Evolutionary conservation across 306 rosid species (phyloP), one percentile per base, ranked within the genome.

Genomic region (Vigna radiata): DNA sequence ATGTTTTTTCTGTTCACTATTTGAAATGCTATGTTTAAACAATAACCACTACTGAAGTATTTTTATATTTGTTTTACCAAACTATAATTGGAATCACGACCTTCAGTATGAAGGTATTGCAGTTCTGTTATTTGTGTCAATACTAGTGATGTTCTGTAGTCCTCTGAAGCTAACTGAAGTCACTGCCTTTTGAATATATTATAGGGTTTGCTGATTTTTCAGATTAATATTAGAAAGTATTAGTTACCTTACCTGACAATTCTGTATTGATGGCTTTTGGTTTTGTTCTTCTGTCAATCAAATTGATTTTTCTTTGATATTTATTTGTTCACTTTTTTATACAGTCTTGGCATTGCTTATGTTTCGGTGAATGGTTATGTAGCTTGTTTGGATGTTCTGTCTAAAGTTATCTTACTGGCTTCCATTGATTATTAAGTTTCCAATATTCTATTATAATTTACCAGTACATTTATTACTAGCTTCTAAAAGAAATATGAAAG

Each of bases 401-500:
- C 41, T 50, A 2, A 54, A 49, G 49, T 68, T 61, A 46, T 33
- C 49, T 21, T 43, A 8, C 13, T 9, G 23, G n/a, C 31, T 58
- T n/a, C 41, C 12, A 4, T 13, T 47, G 44, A 5, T 25, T 58
- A n/a, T 41, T 41, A 8, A 43, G 33, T 65, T 56, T 73, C 46
- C 46, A 65, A 18, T 55, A 55, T 68, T 63, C 31, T 18, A 41
- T 53, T 62, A 49, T 72, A 52, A 52, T 13, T 71, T 53, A n/a
- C 37, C 15, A 25, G 31, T 27, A 27, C 17, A 58, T 46, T 44
- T 50, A 11, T 60, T 53, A n/a, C 29, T 53, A 73, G 75, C 48
- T 67, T 73, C 63, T 74, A 13, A 36, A 53, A 18, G 48, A 56
- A 58, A 68, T 13, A 48, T 33, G 25, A 66, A 60, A 15, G 79